phyloP scores from a whole-genome alignment of 2,329 filamentous ascomycete species.

The Penicillium freii region DNA sequence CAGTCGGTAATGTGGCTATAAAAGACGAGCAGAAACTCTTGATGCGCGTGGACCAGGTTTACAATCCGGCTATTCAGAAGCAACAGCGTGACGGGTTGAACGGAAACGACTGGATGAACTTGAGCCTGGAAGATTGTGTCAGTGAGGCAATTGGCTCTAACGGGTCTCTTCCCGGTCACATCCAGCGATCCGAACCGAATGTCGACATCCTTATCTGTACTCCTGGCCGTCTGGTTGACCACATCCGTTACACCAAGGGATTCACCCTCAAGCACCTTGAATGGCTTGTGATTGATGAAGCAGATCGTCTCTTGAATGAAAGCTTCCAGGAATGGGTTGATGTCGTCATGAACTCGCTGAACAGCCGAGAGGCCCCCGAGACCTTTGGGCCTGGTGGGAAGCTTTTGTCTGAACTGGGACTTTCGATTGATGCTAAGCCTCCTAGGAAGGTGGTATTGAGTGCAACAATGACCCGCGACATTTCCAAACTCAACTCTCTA shows the following conservation, averaged over 20 bases:
- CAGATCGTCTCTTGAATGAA: slow-evolving; percentile 85
- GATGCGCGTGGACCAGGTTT: slow-evolving; percentile 64
- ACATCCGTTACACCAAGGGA: slow-evolving; percentile 77
- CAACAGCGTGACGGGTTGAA: slow-evolving; percentile 45
- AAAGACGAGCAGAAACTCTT: slow-evolving; percentile 61
- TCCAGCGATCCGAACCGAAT: slow-evolving; percentile 65
- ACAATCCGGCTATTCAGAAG: slow-evolving; percentile 60
- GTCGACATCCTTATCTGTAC: slow-evolving; percentile 90
- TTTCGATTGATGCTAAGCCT: slow-evolving; percentile 41
- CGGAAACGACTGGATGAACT: slow-evolving; percentile 49
- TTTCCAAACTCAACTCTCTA: slow-evolving; percentile 73
- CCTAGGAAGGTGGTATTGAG: slow-evolving; percentile 82
- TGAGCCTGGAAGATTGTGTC: slow-evolving; percentile 47
- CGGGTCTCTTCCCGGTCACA: slow-evolving; percentile 57
- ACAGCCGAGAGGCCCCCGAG: slow-evolving; percentile 53
- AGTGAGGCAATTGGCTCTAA: slow-evolving; percentile 42
- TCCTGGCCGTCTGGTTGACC: slow-evolving; percentile 86
- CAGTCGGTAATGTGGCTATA: slow-evolving; percentile 77
- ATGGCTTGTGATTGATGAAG: slow-evolving; percentile 92
- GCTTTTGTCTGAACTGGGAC: slow-evolving; percentile 37
- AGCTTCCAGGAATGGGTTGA: slow-evolving; percentile 90
- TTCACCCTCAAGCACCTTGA: slow-evolving; percentile 75
- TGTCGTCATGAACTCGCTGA: slow-evolving; percentile 60
- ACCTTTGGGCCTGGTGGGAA: slow-evolving; percentile 45
- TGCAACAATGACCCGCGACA: slow-evolving; percentile 85